Base-by-base conservation (phyloP, 2,329 filamentous ascomycete species). In the Plectosphaerella cucumerina region DNA sequence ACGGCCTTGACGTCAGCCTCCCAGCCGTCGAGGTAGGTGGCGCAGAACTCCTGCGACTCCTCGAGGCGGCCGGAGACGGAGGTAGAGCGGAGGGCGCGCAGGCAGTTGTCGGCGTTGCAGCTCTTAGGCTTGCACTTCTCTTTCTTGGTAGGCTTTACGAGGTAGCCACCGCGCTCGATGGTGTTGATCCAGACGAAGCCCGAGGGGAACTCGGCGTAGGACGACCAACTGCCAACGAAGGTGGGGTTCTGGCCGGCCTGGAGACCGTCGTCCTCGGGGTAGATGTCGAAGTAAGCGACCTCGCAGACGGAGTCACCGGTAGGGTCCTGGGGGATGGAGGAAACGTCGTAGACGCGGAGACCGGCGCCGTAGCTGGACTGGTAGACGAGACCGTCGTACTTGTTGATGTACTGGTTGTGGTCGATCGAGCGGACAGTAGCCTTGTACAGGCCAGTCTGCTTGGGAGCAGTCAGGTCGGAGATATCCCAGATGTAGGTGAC, bases 401-500 rank as follows among this genome's bases (percentile, higher is more conserved):
- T 39, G 34, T 63, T 57, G 52, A 73, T 61, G 51, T 68, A 75
- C 58, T 72, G 69, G 61, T 75, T 75, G 62, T 75, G 72, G 56
- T 75, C 72, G 54, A 73, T 68, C 3, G 65, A 62, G 17, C 58
- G 50, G 33, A 64, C 60, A 23, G 62, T 61, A 14, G 60, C 62
- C 59, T 70, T 68, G 61, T 68, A 75, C 44, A 65, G 58, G 15
- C 73, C 73, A 1, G 71, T 74, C 48, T 73, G 65, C 48, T 66
- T 68, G 3, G 74, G 74, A 0, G 58, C 58, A 26, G 70, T 67
- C 21, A 77, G 68, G 12, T 62, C 62, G 17, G 61, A 59, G 54
- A 77, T 74, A 58, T 76, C 70, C 67, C 73, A 77, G 60, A 78
- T 74, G 60, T 76, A 78, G 1, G 73, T 74, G 34, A 73, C 70